These are phyloP conservation scores for Chlorella sp. DNA, from an alignment of 139 green algal genomes.

Conservation along the genomic window DNA sequence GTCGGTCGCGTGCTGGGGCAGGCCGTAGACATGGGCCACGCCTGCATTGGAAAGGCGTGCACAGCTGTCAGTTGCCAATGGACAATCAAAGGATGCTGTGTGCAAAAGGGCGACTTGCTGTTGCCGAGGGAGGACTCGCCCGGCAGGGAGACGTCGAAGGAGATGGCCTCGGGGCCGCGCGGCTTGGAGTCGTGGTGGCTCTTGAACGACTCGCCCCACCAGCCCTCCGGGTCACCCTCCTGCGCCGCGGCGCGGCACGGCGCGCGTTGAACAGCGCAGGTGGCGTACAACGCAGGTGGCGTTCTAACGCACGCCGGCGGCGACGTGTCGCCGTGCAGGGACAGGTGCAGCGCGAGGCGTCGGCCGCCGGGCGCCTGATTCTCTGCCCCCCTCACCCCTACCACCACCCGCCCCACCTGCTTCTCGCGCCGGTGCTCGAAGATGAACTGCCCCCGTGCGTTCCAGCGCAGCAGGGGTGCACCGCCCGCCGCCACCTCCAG, in stretches of 20 bases:
- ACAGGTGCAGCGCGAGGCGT: too few relatives aligned
- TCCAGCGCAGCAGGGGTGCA: constrained; percentile 65
- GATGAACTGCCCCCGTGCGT: constrained; percentile 79
- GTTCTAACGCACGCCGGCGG: neutral
- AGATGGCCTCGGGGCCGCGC: constrained; percentile 87
- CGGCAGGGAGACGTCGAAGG: constrained; percentile 89
- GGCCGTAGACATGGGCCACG: constrained; percentile 89
- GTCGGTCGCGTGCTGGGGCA: constrained; percentile 89
- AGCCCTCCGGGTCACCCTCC: constrained; percentile 77
- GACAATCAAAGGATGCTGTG: too few relatives aligned
- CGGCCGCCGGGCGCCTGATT: too few relatives aligned
- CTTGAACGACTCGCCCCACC: constrained; percentile 94
- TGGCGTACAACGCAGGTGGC: neutral
- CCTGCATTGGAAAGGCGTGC: too few relatives aligned
- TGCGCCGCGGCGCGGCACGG: constrained; percentile 3
- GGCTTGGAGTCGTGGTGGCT: constrained; percentile 85
- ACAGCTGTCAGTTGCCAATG: too few relatives aligned
- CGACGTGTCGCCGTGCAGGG: too few relatives aligned
- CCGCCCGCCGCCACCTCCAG: constrained; percentile 55
- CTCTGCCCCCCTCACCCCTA: neutral
- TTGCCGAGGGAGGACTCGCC: too few relatives aligned
- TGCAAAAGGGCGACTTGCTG: too few relatives aligned
- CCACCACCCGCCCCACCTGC: constrained; percentile 43
- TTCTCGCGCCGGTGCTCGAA: constrained; percentile 85
- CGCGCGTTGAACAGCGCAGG: neutral